Percentiles rank a stretch among this genome's conserved stretches.
Evolutionary conservation across 257 asterid species (phyloP).

Genomic region (Solanum dulcamara): DNA sequence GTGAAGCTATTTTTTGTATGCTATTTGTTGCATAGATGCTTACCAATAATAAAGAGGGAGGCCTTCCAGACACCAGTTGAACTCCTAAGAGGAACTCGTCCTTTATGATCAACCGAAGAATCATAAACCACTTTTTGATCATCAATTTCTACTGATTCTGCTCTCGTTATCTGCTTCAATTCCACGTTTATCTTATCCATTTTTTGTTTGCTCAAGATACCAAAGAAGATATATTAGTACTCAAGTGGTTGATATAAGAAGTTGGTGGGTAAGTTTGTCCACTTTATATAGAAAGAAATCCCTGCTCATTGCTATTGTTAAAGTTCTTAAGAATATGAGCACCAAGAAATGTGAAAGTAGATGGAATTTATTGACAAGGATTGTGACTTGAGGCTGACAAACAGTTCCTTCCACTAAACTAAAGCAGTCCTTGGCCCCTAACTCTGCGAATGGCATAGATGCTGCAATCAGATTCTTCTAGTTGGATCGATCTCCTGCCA

Average conservation of each 20-base stretch:
- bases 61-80: conserved; percentile 94
- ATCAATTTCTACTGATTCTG: conserved; percentile 21
- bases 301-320: neutral
- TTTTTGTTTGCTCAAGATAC: neutral
- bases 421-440: neutral
- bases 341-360: neutral
- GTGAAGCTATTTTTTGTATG: neutral
- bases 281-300: conserved; percentile 18
- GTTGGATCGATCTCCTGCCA: neutral
- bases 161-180: conserved; percentile 21
- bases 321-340: neutral
- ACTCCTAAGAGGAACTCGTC: conserved; percentile 56
- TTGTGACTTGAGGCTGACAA: neutral
- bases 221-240: neutral
- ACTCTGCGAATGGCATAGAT: neutral
- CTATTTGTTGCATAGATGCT: neutral
- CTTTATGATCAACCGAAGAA: conserved; percentile 62
- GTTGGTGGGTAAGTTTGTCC: conserved; percentile 8
- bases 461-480: neutral
- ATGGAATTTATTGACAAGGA: conserved; percentile 4
- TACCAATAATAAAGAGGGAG: conserved; percentile 76
- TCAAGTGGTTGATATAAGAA: neutral
- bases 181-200: conserved; percentile 8
- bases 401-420: neutral
- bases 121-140: conserved; percentile 65